Base-by-base conservation (phyloP, 106 monocot species). In the Xerophyta viscosa region DNA sequence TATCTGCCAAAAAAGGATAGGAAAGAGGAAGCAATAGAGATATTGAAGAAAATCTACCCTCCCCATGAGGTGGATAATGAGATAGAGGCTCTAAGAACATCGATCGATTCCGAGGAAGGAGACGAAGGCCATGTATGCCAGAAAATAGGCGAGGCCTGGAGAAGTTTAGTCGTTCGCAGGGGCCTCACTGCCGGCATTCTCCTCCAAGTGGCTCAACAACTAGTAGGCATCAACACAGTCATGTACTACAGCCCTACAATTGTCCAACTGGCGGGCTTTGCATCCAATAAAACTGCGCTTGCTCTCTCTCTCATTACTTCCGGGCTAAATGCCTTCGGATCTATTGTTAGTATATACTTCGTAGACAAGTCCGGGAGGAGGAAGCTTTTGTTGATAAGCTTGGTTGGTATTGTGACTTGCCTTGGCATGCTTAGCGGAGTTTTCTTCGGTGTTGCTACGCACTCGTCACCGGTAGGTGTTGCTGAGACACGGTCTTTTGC, bases 241-340 rank as follows among this genome's bases (percentile, higher is more conserved):
- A 91, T 91, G 91, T 91, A 91, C 33, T 91, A 91, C 59, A 86
- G 86, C 30, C 91, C 91, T 18, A 91, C 86, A 0, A 91, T 91
- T 1, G 86, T 91, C 19, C 91, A 91, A 47, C 42, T 91, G 18
- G 91, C 91, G 0, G 91, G 91, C 6, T 91, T 61, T 20, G 84
- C 91, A 48, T 85, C 91, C n/a, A 85, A 91, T 37, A 74, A 60
- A 23, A 91, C 81, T 5, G 91, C 91, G 11, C 41, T 91, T 57
- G 81, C 77, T 0, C 74, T 91, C 7, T 85, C 85, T 12, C 77
- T 91, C 22, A 81, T 91, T 22, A 85, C 81, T 24, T 86, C 86
- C 2, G 91, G 91, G 9, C 76, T 92, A 33, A 92, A 86, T 47
- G 78, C 82, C 8, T 1, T 86, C 15, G 91, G 91, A 0, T 73